A percentile compares a stretch with the other conserved stretches of the same genome.
These are phyloP conservation scores for Penicillium expansum DNA, from an alignment of 2,329 filamentous ascomycete genomes.

Conservation along the genomic window DNA sequence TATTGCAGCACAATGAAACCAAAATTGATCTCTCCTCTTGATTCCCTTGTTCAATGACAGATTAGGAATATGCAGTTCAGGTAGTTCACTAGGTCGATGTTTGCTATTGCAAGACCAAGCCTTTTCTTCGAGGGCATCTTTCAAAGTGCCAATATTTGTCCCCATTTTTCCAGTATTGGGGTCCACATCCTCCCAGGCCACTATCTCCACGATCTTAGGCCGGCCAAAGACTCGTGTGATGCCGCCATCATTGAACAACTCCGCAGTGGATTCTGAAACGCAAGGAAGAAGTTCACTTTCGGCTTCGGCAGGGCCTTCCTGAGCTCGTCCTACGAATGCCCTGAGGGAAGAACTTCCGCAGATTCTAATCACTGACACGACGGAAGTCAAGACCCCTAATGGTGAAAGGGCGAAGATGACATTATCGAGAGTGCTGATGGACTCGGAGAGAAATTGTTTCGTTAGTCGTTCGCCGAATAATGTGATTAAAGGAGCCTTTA, in stretches of 20 bases:
- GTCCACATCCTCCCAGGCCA: slow-evolving; percentile 46
- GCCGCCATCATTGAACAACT: slow-evolving; percentile 45
- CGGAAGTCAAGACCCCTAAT: slow-evolving; percentile 46
- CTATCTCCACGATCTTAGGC: slow-evolving; percentile 36
- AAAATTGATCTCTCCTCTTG: slow-evolving; percentile 24
- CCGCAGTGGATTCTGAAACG: slow-evolving; percentile 47
- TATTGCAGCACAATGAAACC: slow-evolving; percentile 31
- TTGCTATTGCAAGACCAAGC: slow-evolving; percentile 23
- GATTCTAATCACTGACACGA: slow-evolving; percentile 48
- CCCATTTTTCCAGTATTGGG: slow-evolving; percentile 24
- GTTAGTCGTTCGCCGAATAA: slow-evolving; percentile 50
- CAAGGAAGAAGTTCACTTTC: slow-evolving; percentile 49
- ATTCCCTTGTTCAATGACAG: slow-evolving; percentile 39
- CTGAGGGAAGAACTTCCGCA: slow-evolving; percentile 45
- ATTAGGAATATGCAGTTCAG: slow-evolving; percentile 35
- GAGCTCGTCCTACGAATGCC: slow-evolving; percentile 47
- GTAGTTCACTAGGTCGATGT: slow-evolving; percentile 9
- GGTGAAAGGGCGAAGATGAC: slow-evolving; percentile 50
- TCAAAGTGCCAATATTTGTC: slow-evolving; percentile 27
- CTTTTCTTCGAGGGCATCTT: slow-evolving; percentile 22
- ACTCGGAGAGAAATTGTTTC: slow-evolving; percentile 50
- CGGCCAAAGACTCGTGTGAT: slow-evolving; percentile 39
- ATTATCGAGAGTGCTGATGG: slow-evolving; percentile 42
- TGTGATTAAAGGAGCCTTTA: slow-evolving; percentile 36
- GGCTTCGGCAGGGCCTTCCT: slow-evolving; percentile 42